Percentiles rank a stretch among this genome's conserved stretches.
phyloP scores from a whole-genome alignment of 1,284 basidiomycete species.

The Cerioporus squamosus region DNA sequence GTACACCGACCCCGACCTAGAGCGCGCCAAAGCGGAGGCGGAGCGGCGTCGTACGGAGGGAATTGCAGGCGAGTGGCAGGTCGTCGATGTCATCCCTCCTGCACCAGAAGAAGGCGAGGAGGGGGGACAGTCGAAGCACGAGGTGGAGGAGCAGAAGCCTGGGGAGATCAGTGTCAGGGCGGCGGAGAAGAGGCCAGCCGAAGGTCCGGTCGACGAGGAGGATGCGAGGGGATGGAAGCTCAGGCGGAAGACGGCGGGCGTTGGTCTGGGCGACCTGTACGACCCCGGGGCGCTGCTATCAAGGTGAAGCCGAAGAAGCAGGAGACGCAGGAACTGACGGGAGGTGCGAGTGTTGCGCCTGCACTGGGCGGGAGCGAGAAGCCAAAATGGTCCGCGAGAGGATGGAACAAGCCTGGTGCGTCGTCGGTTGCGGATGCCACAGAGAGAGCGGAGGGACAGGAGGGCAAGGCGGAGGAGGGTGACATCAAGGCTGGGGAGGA shows the following conservation, averaged over 20 bases:
- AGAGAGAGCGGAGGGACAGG: constrained; percentile 8
- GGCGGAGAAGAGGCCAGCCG: constrained; percentile 40
- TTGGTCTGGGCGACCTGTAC: constrained; percentile 71
- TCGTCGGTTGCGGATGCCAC: neutral
- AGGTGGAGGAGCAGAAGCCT: neutral
- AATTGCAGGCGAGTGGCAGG: constrained; percentile 84
- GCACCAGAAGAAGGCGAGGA: constrained; percentile 27
- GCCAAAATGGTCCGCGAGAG: constrained; percentile 43
- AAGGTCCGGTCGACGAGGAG: constrained; percentile 48
- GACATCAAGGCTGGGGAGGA: constrained; percentile 10
- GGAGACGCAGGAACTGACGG: constrained; percentile 28
- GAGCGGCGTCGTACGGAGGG: constrained; percentile 68
- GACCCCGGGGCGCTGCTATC: constrained; percentile 71
- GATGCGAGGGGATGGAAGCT: constrained; percentile 69
- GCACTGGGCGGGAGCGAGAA: constrained; percentile 20
- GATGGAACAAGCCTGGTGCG: constrained; percentile 42
- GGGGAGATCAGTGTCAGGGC: constrained; percentile 30
- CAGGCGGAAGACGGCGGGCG: constrained; percentile 56
- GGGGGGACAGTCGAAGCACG: constrained; percentile 1
- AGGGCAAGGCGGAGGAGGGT: constrained; percentile 13
- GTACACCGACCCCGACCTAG: constrained; percentile 74
- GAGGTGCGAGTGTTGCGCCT: neutral
- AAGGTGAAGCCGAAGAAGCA: constrained; percentile 64
- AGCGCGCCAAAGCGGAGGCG: constrained; percentile 58
- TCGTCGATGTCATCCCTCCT: constrained; percentile 52